phyloP scores from a whole-genome alignment of 2,329 filamentous ascomycete genomes.

The Cladophialophora immunda region DNA sequence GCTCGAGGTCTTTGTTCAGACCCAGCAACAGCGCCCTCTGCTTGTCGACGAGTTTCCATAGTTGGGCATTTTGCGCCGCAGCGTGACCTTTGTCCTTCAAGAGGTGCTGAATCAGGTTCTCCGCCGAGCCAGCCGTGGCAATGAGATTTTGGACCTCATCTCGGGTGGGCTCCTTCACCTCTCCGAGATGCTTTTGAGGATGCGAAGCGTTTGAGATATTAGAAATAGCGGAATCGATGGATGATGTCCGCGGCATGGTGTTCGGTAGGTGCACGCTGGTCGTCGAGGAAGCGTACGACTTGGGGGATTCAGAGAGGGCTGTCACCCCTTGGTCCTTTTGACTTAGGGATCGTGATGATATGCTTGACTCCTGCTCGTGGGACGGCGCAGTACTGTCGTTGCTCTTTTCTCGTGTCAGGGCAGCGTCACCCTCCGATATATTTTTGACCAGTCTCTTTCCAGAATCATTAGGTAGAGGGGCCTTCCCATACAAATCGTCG shows the following conservation, averaged over 20 bases:
- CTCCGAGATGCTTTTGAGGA: conserved; percentile 66
- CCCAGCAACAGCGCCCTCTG: conserved; percentile 93
- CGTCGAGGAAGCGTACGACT: conserved; percentile 25
- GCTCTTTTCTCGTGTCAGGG: conserved; percentile 11
- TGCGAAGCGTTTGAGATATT: conserved; percentile 69
- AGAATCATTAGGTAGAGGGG: conserved; percentile 24
- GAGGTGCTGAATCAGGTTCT: conserved; percentile 86
- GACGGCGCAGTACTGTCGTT: conserved; percentile 4
- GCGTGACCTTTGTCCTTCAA: conserved; percentile 91
- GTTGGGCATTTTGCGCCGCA: conserved; percentile 85
- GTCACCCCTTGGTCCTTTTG: conserved; percentile 11
- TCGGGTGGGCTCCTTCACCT: conserved; percentile 64
- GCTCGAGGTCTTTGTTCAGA: conserved; percentile 92
- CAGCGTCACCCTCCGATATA: conserved; percentile 21
- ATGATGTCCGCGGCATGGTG: conserved; percentile 74
- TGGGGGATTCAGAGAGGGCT: conserved; percentile 29
- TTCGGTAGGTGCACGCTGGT: conserved; percentile 20
- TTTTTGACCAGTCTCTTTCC: conserved; percentile 16
- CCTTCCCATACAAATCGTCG: conserved; percentile 10
- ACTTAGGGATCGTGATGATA: neutral
- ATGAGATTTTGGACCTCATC: conserved; percentile 82
- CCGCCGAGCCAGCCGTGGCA: conserved; percentile 83
- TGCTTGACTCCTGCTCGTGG: neutral
- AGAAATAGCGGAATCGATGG: conserved; percentile 93
- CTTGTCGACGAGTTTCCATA: conserved; percentile 97